A percentile compares a stretch with the other conserved stretches of the same genome.
Evolutionary conservation across 108 stramenopile genomes (phyloP).

Genomic region (Nitzschia putrida): DNA sequence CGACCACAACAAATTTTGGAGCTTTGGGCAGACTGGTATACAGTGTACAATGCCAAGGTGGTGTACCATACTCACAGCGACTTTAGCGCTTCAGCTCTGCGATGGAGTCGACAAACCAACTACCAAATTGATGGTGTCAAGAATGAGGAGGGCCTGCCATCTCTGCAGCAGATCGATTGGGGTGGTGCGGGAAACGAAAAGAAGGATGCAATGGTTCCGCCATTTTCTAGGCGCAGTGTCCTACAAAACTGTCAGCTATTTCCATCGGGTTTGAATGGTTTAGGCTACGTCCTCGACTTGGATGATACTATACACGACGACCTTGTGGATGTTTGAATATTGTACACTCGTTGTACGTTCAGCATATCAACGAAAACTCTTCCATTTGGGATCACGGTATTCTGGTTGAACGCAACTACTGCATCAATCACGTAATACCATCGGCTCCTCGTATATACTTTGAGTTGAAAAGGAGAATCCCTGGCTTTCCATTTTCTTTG

Average conservation of each 20-base stretch:
- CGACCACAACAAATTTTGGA: slow-evolving; percentile 26
- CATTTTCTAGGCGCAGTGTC: background rate
- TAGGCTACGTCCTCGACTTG: background rate
- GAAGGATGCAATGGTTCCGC: background rate
- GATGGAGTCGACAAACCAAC: slow-evolving; percentile 31
- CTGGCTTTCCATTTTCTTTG: background rate
- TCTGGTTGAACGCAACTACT: background rate
- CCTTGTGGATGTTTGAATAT: background rate
- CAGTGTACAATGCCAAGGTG: slow-evolving; percentile 32
- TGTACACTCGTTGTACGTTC: too few relatives aligned
- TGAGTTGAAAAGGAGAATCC: background rate
- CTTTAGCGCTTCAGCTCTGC: slow-evolving; percentile 46
- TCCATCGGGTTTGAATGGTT: slow-evolving; percentile 3
- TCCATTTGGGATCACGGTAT: too few relatives aligned
- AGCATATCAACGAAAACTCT: too few relatives aligned
- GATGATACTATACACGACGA: slow-evolving; percentile 15
- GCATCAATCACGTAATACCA: background rate
- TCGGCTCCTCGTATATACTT: slow-evolving; percentile 4
- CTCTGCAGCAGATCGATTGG: background rate
- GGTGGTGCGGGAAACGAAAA: background rate
- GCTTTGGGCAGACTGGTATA: slow-evolving; percentile 58
- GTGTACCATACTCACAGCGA: slow-evolving; percentile 57
- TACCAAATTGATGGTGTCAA: slow-evolving; percentile 6
- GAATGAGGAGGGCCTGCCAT: background rate
- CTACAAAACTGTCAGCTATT: slow-evolving; percentile 3